phyloP scores from a whole-genome alignment of 73 alveolate genomes.

The Paramecium biaurelia region DNA sequence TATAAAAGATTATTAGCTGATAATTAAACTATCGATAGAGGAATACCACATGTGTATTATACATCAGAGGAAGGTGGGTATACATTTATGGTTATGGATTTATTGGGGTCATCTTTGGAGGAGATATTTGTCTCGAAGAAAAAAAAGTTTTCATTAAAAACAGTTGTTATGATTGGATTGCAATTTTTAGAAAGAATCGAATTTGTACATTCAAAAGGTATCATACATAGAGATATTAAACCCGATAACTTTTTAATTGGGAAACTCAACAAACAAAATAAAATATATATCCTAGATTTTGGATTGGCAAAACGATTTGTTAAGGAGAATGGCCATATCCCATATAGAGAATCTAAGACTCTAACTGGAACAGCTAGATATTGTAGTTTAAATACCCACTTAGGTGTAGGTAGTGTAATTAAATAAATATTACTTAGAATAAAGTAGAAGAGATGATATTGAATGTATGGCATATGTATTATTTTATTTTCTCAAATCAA shows the following conservation, averaged over 20 bases:
- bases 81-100: constrained; percentile 78
- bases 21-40: constrained; percentile 51
- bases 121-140: constrained; percentile 64
- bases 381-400: constrained; percentile 78
- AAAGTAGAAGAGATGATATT: constrained; percentile 88
- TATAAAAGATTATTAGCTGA: constrained; percentile 66
- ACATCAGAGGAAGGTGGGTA: constrained; percentile 79
- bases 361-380: constrained; percentile 96
- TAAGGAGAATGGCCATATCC: constrained; percentile 68
- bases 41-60: constrained; percentile 70
- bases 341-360: constrained; percentile 84
- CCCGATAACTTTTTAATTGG: constrained; percentile 91
- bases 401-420: constrained; percentile 68
- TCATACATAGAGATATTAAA: constrained; percentile 86
- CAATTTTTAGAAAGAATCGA: constrained; percentile 77
- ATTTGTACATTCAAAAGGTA: constrained; percentile 76
- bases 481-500: constrained; percentile 71
- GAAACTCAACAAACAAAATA: constrained; percentile 64
- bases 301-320: constrained; percentile 87
- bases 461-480: constrained; percentile 80
- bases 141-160: constrained; percentile 74
- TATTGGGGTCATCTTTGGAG: constrained; percentile 79
- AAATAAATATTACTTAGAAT: constrained; percentile 32
- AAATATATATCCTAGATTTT: constrained; percentile 84
- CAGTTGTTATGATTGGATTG: constrained; percentile 77